phyloP scores from a whole-genome alignment of 257 asterid genomes.

The Marsdenia floribunda region DNA sequence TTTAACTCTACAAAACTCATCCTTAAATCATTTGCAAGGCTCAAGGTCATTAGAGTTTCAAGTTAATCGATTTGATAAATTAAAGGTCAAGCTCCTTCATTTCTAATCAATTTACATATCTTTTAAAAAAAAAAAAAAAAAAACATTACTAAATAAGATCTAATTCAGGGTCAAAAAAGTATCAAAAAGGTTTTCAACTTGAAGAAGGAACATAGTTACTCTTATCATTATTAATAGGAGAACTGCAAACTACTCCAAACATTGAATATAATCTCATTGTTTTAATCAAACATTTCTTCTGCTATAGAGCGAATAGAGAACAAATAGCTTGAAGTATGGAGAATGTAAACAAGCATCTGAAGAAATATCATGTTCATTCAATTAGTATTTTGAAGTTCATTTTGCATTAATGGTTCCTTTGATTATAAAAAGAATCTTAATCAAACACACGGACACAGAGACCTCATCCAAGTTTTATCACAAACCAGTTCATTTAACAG shows the following conservation, averaged over 20 bases:
- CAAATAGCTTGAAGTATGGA: background rate
- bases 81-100: background rate
- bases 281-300: background rate
- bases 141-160: too few species aligned
- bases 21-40: background rate
- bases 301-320: background rate
- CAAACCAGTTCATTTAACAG: background rate
- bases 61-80: background rate
- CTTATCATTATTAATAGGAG: too few species aligned
- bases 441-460: background rate
- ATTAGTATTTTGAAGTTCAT: background rate
- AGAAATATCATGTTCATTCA: background rate
- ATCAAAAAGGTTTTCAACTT: background rate
- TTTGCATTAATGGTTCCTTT: background rate
- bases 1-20: background rate
- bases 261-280: background rate
- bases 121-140: too few species aligned
- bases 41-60: background rate
- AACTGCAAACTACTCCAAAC: background rate
- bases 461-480: background rate
- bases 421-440: too few species aligned
- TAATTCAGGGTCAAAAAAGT: background rate
- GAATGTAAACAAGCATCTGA: background rate
- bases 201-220: background rate
- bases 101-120: background rate